These are phyloP conservation scores for Neolentinus lepideus DNA, from an alignment of 1,284 basidiomycete genomes.

Conservation along the genomic window DNA sequence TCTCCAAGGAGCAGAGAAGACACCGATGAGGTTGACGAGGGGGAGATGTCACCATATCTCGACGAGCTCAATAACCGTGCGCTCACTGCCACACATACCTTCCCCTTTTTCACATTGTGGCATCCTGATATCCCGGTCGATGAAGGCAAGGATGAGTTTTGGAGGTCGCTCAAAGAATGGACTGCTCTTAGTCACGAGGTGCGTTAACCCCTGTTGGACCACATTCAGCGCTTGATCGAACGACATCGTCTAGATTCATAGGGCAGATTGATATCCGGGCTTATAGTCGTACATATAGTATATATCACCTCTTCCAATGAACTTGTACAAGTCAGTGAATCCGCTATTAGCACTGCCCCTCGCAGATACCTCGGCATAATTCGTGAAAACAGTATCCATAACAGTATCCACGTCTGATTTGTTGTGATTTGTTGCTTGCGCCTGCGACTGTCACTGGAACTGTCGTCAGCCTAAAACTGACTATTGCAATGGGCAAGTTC, in stretches of 20 bases:
- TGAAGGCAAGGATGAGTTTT: conserved; percentile 61
- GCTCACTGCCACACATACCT: conserved; percentile 42
- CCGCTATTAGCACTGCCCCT: too few relatives aligned
- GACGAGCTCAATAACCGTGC: conserved; percentile 18
- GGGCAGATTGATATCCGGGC: not conserved
- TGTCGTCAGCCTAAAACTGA: too few relatives aligned
- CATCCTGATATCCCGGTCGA: conserved; percentile 64
- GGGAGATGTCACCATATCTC: conserved; percentile 10
- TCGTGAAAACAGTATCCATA: too few relatives aligned
- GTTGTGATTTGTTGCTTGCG: too few relatives aligned
- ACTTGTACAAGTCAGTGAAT: too few relatives aligned
- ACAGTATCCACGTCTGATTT: too few relatives aligned
- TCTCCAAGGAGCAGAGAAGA: conserved; percentile 17
- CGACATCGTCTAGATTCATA: not conserved
- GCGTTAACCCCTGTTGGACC: conserved; percentile 12
- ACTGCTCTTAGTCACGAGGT: conserved; percentile 51
- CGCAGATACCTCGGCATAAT: too few relatives aligned
- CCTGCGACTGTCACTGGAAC: too few relatives aligned
- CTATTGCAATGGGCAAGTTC: not conserved
- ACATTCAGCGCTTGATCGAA: not conserved
- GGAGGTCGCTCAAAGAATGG: conserved; percentile 61
- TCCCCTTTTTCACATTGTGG: conserved; percentile 64
- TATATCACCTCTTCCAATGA: too few relatives aligned
- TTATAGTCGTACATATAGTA: too few relatives aligned
- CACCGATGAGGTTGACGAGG: conserved; percentile 12